Evolutionary conservation across 1,284 basidiomycete genomes (phyloP).

Genomic region (Sporisorium graminicola): DNA sequence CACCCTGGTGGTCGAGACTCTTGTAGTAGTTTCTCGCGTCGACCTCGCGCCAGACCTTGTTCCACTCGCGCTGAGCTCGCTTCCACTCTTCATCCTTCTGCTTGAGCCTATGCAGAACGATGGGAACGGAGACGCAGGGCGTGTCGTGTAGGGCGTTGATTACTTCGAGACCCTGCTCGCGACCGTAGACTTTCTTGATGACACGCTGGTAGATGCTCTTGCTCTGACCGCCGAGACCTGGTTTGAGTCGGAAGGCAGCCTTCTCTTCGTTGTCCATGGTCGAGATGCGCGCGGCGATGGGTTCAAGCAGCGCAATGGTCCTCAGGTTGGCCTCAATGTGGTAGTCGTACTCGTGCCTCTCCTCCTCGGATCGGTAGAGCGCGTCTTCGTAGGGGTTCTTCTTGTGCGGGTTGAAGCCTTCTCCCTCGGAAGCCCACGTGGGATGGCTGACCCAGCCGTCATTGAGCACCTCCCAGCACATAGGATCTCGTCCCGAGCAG

Average conservation of each 20-base stretch:
- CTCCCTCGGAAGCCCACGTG: slow-evolving; percentile 95
- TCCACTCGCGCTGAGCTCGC: slow-evolving; percentile 93
- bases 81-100: slow-evolving; percentile 99
- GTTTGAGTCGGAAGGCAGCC: slow-evolving; percentile 83
- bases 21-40: slow-evolving; percentile 94
- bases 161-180: slow-evolving; percentile 83
- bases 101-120: slow-evolving; percentile 89
- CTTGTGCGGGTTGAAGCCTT: slow-evolving; percentile 93
- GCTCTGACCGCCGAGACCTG: slow-evolving; percentile 88
- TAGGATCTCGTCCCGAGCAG: slow-evolving; percentile 93
- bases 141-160: slow-evolving; percentile 92
- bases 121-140: slow-evolving; percentile 89
- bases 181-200: slow-evolving; percentile 95
- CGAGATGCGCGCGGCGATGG: slow-evolving; percentile 85
- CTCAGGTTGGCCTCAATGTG: slow-evolving; percentile 92
- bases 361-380: slow-evolving; percentile 95
- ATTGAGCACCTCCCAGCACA: slow-evolving; percentile 93
- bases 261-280: slow-evolving; percentile 92
- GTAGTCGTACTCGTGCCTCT: slow-evolving; percentile 97
- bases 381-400: slow-evolving; percentile 98
- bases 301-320: slow-evolving; percentile 92
- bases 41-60: slow-evolving; percentile 95
- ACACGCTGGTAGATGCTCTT: slow-evolving; percentile 92
- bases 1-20: slow-evolving; percentile 94
- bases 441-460: slow-evolving; percentile 84